These are phyloP conservation scores for Olyra latifolia DNA, from an alignment of 176 grass and related monocot genomes.

Conservation along the genomic window DNA sequence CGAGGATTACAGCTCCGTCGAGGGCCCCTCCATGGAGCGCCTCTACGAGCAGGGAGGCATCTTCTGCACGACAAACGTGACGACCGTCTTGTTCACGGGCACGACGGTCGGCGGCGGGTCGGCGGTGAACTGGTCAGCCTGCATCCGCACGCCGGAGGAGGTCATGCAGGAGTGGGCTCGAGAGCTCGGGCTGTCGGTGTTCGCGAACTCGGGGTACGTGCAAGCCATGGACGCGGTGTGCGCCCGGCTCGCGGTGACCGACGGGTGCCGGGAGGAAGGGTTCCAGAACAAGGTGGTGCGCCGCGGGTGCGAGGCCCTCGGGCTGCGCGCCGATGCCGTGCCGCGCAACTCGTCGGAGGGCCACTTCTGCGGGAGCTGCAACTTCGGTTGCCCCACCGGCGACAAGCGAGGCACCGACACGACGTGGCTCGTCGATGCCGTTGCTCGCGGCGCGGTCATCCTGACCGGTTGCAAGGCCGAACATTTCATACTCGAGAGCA, in stretches of 20 bases:
- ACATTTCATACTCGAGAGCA: constrained; percentile 51
- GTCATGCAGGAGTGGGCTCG: constrained; percentile 70
- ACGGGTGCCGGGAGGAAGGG: constrained; percentile 60
- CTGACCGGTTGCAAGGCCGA: constrained; percentile 77
- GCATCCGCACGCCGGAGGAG: constrained; percentile 67
- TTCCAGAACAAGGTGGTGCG: constrained; percentile 82
- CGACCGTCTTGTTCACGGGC: constrained; percentile 58
- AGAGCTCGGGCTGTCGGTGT: constrained; percentile 53
- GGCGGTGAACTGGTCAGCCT: constrained; percentile 92
- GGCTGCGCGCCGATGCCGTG: constrained; percentile 53
- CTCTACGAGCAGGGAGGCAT: constrained; percentile 67
- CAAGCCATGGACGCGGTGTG: constrained; percentile 77
- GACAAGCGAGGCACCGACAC: constrained; percentile 83
- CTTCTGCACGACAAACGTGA: constrained; percentile 52
- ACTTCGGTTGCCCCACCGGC: constrained; percentile 63
- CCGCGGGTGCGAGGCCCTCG: constrained; percentile 68
- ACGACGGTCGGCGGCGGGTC: constrained; percentile 89
- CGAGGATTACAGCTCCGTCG: constrained; percentile 72
- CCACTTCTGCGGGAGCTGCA: constrained; percentile 76
- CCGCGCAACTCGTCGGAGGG: constrained; percentile 69
- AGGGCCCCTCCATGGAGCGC: constrained; percentile 66
- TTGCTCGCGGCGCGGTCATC: constrained; percentile 55
- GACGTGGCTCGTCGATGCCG: constrained; percentile 92
- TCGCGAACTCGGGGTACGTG: constrained; percentile 39
- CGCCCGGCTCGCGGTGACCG: constrained; percentile 56